phyloP scores from a whole-genome alignment of 352 stramenopile species.

The Phytophthora quininea region DNA sequence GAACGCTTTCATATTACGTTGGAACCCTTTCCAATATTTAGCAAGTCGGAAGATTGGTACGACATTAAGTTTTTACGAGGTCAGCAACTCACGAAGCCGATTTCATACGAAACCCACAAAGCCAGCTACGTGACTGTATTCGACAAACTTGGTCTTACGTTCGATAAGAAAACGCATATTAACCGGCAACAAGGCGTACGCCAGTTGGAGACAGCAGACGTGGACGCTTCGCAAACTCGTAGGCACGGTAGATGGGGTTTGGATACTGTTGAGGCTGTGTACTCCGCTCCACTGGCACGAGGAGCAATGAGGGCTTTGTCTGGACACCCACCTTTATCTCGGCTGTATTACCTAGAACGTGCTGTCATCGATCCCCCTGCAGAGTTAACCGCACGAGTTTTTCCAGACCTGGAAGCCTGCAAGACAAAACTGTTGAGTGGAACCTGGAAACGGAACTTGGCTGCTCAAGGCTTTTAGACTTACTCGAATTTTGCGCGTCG shows the following conservation, averaged over 20 bases:
- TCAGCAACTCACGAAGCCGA: conserved; percentile 4
- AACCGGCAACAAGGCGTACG: conserved; percentile 15
- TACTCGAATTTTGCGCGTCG: not conserved
- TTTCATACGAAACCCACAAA: conserved; percentile 12
- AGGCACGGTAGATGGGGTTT: conserved; percentile 8
- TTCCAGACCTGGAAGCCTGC: conserved; percentile 5
- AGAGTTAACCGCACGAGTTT: not conserved
- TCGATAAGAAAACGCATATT: conserved; percentile 12
- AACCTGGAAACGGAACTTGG: conserved; percentile 7
- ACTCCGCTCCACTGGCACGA: not conserved
- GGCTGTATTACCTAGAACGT: conserved; percentile 2
- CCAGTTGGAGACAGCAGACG: conserved; percentile 5
- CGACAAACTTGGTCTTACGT: not conserved
- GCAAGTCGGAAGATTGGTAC: conserved; percentile 2
- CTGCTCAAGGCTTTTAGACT: conserved; percentile 1
- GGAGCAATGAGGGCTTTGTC: conserved; percentile 4
- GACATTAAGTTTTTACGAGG: conserved; percentile 9
- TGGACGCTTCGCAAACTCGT: not conserved
- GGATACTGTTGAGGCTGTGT: conserved; percentile 6
- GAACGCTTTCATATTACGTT: conserved; percentile 4
- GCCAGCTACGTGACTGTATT: conserved; percentile 14
- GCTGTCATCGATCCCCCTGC: conserved; percentile 4
- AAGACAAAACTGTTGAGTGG: conserved; percentile 2
- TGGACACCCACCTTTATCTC: conserved; percentile 1
- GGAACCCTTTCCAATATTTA: conserved; percentile 6